Evolutionary conservation across 108 stramenopile genomes (phyloP).

Genomic region (Skeletonema marinoi): DNA sequence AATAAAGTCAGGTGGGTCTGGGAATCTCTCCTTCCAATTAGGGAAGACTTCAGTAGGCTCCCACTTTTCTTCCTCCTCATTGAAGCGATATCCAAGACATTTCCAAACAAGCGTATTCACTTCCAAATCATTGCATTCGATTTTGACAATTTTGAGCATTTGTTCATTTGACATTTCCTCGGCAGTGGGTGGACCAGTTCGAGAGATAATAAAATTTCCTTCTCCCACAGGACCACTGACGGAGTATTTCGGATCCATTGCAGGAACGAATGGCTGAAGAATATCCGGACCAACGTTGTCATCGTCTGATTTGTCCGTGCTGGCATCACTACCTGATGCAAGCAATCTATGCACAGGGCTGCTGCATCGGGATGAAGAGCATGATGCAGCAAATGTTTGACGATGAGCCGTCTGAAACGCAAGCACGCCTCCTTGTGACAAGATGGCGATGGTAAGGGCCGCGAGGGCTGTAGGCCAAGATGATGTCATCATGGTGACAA

Average conservation of each 20-base stretch:
- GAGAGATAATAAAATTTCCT: slow-evolving; percentile 65
- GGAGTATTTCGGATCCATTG: slow-evolving; percentile 66
- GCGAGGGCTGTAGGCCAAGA: neutral
- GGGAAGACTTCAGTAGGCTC: slow-evolving; percentile 78
- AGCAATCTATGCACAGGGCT: neutral
- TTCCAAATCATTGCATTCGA: slow-evolving; percentile 82
- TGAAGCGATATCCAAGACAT: slow-evolving; percentile 90
- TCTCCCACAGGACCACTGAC: slow-evolving; percentile 60
- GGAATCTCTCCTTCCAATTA: slow-evolving; percentile 89
- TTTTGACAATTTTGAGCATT: slow-evolving; percentile 69
- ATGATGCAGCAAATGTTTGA: neutral
- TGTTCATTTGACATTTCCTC: slow-evolving; percentile 86
- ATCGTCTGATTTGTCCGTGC: neutral
- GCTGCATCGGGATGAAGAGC: neutral
- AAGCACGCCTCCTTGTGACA: neutral
- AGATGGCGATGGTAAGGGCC: neutral
- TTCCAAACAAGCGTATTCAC: slow-evolving; percentile 94
- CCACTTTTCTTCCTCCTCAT: slow-evolving; percentile 64
- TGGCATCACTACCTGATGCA: neutral
- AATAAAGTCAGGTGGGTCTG: slow-evolving; percentile 90
- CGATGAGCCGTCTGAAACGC: neutral
- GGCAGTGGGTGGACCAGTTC: slow-evolving; percentile 64
- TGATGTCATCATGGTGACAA: neutral
- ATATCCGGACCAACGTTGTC: slow-evolving; percentile 18
- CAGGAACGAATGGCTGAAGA: slow-evolving; percentile 67